Percentiles rank a stretch among this genome's conserved stretches.
Evolutionary conservation across 2,329 filamentous ascomycete genomes (phyloP).

Genomic region (Colletotrichum falcatum): DNA sequence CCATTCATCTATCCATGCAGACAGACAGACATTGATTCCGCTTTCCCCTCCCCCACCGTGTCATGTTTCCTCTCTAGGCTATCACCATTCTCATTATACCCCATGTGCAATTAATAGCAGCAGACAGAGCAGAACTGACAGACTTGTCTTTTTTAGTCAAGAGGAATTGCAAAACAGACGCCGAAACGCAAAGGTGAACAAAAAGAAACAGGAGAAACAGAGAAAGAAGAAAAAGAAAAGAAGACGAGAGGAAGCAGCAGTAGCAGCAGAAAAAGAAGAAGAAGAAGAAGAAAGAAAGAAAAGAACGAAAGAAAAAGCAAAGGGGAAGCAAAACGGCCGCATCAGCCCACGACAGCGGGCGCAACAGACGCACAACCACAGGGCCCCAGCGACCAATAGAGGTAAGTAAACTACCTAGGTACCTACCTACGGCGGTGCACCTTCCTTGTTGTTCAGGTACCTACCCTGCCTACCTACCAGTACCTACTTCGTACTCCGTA

Average conservation of each 20-base stretch:
- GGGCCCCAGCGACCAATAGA: too few species aligned
- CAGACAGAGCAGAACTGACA: neutral
- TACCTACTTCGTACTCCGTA: too few species aligned
- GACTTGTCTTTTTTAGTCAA: neutral
- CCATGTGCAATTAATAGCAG: neutral
- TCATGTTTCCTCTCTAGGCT: too few species aligned
- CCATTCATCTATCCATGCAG: too few species aligned
- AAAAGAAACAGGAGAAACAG: neutral
- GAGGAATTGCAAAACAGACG: neutral
- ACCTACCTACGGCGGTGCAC: too few species aligned
- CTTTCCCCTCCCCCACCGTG: too few species aligned
- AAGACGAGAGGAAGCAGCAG: neutral
- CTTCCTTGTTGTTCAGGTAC: too few species aligned
- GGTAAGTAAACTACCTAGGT: too few species aligned
- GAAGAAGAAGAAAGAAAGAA: neutral
- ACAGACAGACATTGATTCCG: neutral
- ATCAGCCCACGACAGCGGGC: constrained; percentile 33
- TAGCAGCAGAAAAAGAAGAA: neutral
- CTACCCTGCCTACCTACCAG: too few species aligned
- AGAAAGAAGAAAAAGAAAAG: neutral
- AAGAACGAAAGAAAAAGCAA: neutral
- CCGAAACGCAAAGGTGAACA: too few species aligned
- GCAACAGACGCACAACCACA: constrained; percentile 38
- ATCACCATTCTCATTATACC: too few species aligned
- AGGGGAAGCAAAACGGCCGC: constrained; percentile 12